Conservation (phyloP, 768 basidiomycete genomes). For the Coprinellus aureogranulatus region DNA sequence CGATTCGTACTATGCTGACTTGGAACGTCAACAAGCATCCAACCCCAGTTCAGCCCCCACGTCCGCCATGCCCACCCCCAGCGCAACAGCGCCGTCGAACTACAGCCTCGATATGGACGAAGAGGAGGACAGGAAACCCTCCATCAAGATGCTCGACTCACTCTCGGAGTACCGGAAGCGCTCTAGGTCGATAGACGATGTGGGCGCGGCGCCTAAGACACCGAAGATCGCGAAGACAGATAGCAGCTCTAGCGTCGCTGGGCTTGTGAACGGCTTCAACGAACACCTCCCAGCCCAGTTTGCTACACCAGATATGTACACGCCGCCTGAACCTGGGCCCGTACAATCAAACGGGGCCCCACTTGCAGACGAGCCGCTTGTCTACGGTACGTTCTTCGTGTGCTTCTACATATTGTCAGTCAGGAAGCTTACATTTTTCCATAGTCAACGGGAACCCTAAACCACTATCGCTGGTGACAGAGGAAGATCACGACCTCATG, state of each 20-base stretch:
- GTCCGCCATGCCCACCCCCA: slow-evolving; percentile 62
- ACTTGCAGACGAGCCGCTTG: slow-evolving; percentile 55
- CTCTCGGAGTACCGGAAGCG: slow-evolving; percentile 74
- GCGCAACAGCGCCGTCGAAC: slow-evolving; percentile 52
- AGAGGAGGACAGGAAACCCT: slow-evolving; percentile 69
- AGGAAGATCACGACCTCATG: slow-evolving; percentile 92
- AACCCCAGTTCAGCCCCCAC: slow-evolving; percentile 40
- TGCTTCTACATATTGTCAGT: slow-evolving; percentile 1
- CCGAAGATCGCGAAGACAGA: slow-evolving; percentile 39
- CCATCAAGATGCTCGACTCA: slow-evolving; percentile 63
- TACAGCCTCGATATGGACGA: slow-evolving; percentile 43
- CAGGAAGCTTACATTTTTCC: not conserved
- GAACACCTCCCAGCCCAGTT: not conserved
- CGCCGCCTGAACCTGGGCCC: too few species aligned
- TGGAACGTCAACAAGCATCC: slow-evolving; percentile 67
- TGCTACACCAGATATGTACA: not conserved
- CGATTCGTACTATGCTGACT: slow-evolving; percentile 82
- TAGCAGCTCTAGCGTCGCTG: not conserved
- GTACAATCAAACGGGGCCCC: too few species aligned
- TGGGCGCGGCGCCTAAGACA: slow-evolving; percentile 40
- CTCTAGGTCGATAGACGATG: slow-evolving; percentile 64
- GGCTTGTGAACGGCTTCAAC: slow-evolving; percentile 19
- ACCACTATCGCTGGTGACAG: slow-evolving; percentile 77
- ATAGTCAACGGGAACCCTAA: slow-evolving; percentile 75
- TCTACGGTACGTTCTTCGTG: slow-evolving; percentile 53